Conservation (phyloP, 1,139 yeast genomes). For the Scheffersomyces insectosa region DNA sequence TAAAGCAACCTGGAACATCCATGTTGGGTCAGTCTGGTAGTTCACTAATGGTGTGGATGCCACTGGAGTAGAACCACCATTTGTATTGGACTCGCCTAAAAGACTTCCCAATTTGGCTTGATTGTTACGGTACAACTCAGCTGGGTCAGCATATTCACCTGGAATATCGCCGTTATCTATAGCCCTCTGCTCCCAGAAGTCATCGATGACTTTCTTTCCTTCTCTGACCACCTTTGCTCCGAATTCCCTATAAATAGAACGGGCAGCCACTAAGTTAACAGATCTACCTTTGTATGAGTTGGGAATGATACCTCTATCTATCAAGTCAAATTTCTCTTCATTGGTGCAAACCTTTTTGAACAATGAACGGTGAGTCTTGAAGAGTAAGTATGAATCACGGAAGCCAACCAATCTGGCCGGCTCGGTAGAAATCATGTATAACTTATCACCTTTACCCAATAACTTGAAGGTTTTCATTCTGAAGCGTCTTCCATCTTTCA, state of each 20-base stretch:
- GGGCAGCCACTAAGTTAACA: conserved; percentile 87
- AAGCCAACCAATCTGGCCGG: conserved; percentile 95
- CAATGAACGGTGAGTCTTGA: conserved; percentile 77
- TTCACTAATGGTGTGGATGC: conserved; percentile 43
- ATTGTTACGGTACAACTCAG: conserved; percentile 38
- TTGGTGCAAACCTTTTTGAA: conserved; percentile 75
- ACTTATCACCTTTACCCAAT: conserved; percentile 66
- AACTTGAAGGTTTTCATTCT: conserved; percentile 82
- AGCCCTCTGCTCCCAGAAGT: conserved; percentile 81
- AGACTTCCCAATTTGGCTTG: conserved; percentile 11
- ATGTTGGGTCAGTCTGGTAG: conserved; percentile 66
- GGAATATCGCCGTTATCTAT: conserved; percentile 70
- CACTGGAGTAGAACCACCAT: conserved; percentile 30
- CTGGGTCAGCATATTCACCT: conserved; percentile 81
- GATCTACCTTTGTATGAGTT: conserved; percentile 89
- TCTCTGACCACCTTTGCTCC: conserved; percentile 82
- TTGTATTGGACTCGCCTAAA: conserved; percentile 12
- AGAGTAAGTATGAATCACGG: conserved; percentile 86
- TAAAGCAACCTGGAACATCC: conserved; percentile 85
- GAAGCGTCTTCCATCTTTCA: conserved; percentile 76
- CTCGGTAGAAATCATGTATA: conserved; percentile 91
- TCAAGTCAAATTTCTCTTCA: conserved; percentile 79
- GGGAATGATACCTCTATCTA: conserved; percentile 80
- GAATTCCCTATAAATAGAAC: conserved; percentile 86
- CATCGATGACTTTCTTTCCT: conserved; percentile 83